These are phyloP conservation scores for Crithidia thermophila DNA, from an alignment of 208 protist genomes.

Conservation along the genomic window DNA sequence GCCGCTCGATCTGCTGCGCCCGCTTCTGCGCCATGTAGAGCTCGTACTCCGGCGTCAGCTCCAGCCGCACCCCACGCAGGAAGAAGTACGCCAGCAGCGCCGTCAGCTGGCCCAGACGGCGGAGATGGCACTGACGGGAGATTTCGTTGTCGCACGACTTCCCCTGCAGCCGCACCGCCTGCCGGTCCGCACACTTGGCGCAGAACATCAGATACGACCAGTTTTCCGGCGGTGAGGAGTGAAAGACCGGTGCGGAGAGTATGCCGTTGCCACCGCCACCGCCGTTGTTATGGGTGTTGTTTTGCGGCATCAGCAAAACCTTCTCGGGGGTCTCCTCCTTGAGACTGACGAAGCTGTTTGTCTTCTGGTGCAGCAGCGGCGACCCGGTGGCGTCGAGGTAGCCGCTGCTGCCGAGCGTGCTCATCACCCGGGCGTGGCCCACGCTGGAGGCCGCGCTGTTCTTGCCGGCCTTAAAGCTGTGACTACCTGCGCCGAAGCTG, in stretches of 20 bases:
- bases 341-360: constrained; percentile 16
- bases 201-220: constrained; percentile 68
- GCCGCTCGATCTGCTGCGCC: constrained; percentile 30
- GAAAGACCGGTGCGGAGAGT: constrained; percentile 34
- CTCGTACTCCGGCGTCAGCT: constrained; percentile 31
- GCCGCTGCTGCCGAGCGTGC: constrained; percentile 22
- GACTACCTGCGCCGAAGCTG: constrained; percentile 10
- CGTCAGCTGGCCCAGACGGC: constrained; percentile 49
- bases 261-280: background rate
- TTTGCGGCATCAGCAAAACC: background rate
- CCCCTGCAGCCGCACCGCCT: constrained; percentile 35
- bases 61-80: constrained; percentile 37
- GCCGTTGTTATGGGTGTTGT: no score
- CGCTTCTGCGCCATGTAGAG: constrained; percentile 32
- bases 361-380: constrained; percentile 21
- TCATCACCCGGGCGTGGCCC: constrained; percentile 24
- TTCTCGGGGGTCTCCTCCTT: constrained; percentile 15
- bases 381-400: constrained; percentile 16
- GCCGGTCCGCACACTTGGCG: constrained; percentile 36
- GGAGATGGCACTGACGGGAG: constrained; percentile 33
- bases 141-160: constrained; percentile 43
- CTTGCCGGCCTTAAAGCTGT: constrained; percentile 18
- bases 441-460: constrained; percentile 9
- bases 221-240: constrained; percentile 30
- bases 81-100: constrained; percentile 54